These are phyloP conservation scores for Mycena sp. DNA, from an alignment of 1,284 basidiomycete species.

Conservation along the genomic window DNA sequence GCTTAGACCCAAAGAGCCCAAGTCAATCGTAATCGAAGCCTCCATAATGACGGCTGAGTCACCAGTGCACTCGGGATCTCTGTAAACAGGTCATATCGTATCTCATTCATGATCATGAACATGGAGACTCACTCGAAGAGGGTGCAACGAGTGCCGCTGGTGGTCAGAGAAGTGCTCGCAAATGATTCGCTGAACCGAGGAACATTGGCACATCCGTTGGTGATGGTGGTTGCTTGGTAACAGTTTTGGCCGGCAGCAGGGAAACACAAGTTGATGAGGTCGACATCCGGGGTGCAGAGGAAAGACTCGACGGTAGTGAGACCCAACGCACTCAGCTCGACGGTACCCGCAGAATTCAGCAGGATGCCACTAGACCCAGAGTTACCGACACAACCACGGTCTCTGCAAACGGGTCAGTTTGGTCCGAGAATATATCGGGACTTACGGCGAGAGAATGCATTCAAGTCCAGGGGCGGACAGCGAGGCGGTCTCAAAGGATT, in stretches of 20 bases:
- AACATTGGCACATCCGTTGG: constrained; percentile 4
- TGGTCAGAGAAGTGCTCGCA: constrained; percentile 3
- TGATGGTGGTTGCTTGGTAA: constrained; percentile 8
- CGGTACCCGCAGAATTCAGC: constrained; percentile 7
- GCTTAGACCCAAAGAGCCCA: constrained; percentile 14
- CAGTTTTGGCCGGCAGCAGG: neutral
- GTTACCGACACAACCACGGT: constrained; percentile 6
- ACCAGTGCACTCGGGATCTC: constrained; percentile 10
- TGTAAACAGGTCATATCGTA: neutral
- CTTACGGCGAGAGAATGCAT: constrained; percentile 18
- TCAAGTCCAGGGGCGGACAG: constrained; percentile 18
- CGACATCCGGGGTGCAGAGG: constrained; percentile 16
- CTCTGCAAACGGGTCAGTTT: neutral
- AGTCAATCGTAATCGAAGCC: neutral
- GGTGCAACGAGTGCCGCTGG: constrained; percentile 15
- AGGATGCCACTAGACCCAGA: neutral
- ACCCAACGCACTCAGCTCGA: constrained; percentile 14
- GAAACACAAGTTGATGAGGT: constrained; percentile 18
- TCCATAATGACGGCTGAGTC: neutral
- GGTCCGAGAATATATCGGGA: neutral
- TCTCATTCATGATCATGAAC: neutral
- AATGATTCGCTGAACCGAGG: constrained; percentile 2
- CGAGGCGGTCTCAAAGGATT: constrained; percentile 4
- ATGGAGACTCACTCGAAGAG: constrained; percentile 13
- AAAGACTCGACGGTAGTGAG: constrained; percentile 8